A percentile compares a stretch with the other conserved stretches of the same genome.
Evolutionary conservation across 331 rosid species (phyloP).

Genomic region (Malus hybrid): DNA sequence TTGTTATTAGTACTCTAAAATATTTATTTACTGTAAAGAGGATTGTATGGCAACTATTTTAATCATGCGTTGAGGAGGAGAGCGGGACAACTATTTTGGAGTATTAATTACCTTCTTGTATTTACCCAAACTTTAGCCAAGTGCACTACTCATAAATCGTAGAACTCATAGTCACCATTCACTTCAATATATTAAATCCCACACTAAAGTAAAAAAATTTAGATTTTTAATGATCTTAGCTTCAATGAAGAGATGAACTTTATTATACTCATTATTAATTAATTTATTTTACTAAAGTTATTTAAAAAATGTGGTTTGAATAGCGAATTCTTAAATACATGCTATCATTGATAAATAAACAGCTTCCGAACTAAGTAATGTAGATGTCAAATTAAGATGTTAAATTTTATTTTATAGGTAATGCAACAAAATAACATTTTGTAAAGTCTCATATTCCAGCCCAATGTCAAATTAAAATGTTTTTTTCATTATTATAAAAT

Average conservation of each 20-base stretch:
- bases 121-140: too few species aligned
- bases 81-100: neutral
- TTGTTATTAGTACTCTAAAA: accelerated
- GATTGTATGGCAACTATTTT: neutral
- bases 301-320: neutral
- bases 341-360: neutral
- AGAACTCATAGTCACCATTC: neutral
- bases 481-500: too few species aligned
- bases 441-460: too few species aligned
- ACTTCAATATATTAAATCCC: neutral
- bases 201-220: neutral
- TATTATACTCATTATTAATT: neutral
- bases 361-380: neutral
- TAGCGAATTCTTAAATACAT: neutral
- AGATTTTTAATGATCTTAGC: neutral
- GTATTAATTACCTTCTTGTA: too few species aligned
- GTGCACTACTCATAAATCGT: neutral
- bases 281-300: neutral
- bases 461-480: too few species aligned
- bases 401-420: too few species aligned
- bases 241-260: neutral
- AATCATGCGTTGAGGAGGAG: neutral
- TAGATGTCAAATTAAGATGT: too few species aligned
- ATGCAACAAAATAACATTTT: too few species aligned
- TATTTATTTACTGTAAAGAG: too few species aligned